Evolutionary conservation across 2,329 filamentous ascomycete genomes (phyloP), one percentile per base, ranked within the genome.

Genomic region (Blumeriella jaapii): DNA sequence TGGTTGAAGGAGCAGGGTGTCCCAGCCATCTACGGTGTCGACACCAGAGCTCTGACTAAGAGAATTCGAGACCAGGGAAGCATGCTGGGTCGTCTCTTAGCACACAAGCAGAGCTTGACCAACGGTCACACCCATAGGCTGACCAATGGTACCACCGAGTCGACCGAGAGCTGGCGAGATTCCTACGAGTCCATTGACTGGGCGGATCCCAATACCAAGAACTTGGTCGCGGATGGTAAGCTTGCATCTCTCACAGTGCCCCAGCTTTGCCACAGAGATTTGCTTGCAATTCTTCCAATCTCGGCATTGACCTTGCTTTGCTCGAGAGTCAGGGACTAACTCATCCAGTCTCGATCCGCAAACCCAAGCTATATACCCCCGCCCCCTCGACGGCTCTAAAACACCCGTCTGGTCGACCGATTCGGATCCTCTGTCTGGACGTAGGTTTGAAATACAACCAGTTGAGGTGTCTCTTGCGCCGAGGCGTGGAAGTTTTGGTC

Each of bases 371-470:
- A 38, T 96, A 89, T 64, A 76, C 77, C 51, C 86, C 87, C 35
- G 74, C 75, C 45, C 62, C 75, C 20, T 71, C 76, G 39, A 71
- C 69, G 52, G 76, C 79, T 45, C 71, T 93, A 52, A 80, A 83
- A 61, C 86, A 94, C 62, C 82, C 87, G 25, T 93, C 85, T 38
- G 91, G 89, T 43, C 82, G 87, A 51, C 71, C 79, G 31, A 71
- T 96, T 40, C 83, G 87, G 56, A 78, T 98, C 42, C 68, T 96
- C 32, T 94, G 86, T 58, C 74, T 98, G 50, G 91, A 98, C 64
- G 89, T 98, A 50, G 91, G 91, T 59, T 78, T 96, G 68, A 98
- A 98, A 64, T 95, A 84, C 65, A 98, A 96, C 65, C 91, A 98
- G 65, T 71, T 98, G 51, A 75, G 91, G 49, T 98, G 91, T 64